A percentile compares a stretch with the other conserved stretches of the same genome.
phyloP scores from a whole-genome alignment of 1,139 yeast genomes.

The Kodamaea suecica region DNA sequence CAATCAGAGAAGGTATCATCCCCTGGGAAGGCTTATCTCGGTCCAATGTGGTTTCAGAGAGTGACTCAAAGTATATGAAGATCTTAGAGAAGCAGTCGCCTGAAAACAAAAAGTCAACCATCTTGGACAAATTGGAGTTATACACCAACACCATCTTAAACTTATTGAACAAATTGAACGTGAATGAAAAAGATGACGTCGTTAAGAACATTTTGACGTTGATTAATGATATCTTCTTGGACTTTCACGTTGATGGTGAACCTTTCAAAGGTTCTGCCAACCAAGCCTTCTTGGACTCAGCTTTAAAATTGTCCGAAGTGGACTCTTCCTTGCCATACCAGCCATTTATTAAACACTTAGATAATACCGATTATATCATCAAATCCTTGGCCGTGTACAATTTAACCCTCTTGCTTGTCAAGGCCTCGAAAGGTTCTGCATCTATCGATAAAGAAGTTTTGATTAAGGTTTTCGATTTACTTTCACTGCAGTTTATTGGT shows the following conservation, averaged over 20 bases:
- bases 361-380: slow-evolving; percentile 44
- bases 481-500: slow-evolving; percentile 41
- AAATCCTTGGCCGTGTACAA: slow-evolving; percentile 47
- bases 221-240: slow-evolving; percentile 57
- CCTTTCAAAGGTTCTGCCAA: no score
- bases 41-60: slow-evolving; percentile 61
- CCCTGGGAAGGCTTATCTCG: slow-evolving; percentile 93
- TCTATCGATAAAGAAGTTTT: slow-evolving; percentile 34
- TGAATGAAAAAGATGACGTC: slow-evolving; percentile 60
- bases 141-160: slow-evolving; percentile 59
- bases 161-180: slow-evolving; percentile 49
- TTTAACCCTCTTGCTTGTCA: slow-evolving; percentile 38
- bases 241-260: slow-evolving; percentile 27
- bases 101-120: slow-evolving; percentile 38
- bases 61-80: slow-evolving; percentile 66
- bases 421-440: slow-evolving; percentile 18
- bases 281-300: slow-evolving; percentile 34
- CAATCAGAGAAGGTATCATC: slow-evolving; percentile 75
- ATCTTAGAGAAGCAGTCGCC: slow-evolving; percentile 55
- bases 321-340: slow-evolving; percentile 53
- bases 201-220: slow-evolving; percentile 70
- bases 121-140: slow-evolving; percentile 44
- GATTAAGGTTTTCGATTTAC: slow-evolving; percentile 41
- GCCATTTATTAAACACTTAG: slow-evolving; percentile 54
- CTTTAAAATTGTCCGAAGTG: slow-evolving; percentile 44